Evolutionary conservation across 169 alveolate species (phyloP), one percentile per base, ranked within the genome.

Genomic region (Plasmodium sp.): DNA sequence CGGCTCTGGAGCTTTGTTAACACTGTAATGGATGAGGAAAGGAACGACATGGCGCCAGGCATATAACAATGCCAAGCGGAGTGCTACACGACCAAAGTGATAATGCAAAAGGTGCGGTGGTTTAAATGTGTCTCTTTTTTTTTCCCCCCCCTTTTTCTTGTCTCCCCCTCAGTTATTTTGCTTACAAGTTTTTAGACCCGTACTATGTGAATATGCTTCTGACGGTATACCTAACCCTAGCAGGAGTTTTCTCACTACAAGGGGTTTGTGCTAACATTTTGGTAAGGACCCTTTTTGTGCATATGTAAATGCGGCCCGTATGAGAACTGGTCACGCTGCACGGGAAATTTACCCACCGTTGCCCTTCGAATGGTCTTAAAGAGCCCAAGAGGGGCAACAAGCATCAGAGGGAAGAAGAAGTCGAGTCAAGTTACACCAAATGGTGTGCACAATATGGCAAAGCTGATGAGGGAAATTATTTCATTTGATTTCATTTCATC

Each of bases 171-270:
- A 92, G 95, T 27, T 92, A 92, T 83, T 92, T 92, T 72, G 95
- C 95, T 7, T 92, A 92, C 56, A 92, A 84, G 93, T 84, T 92
- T 45, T 71, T 92, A 79, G 95, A 84, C 81, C 93, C 93, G 1
- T 92, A 82, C 36, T 84, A 92, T 84, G 93, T 92, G 34, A 92
- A 92, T 84, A 16, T 92, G 58, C 58, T 92, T n/a, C 43, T 92
- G 54, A 84, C 93, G 33, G 81, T 84, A 10, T 92, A 92, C 62
- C 58, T 92, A 27, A 92, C 95, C 18, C 51, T 92, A 54, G 93
- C 93, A 7, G 95, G 95, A 33, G 86, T 84, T 18, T 84, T 92
- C 72, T 92, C 95, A 2, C 41, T 92, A 27, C 92, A 90, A 72
- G 91, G 94, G n/a, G 94, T 81, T 43, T 45, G 81, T 80, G 31